Conservation (phyloP, 495 filamentous ascomycete species). For the Talaromyces nanjingensis region DNA sequence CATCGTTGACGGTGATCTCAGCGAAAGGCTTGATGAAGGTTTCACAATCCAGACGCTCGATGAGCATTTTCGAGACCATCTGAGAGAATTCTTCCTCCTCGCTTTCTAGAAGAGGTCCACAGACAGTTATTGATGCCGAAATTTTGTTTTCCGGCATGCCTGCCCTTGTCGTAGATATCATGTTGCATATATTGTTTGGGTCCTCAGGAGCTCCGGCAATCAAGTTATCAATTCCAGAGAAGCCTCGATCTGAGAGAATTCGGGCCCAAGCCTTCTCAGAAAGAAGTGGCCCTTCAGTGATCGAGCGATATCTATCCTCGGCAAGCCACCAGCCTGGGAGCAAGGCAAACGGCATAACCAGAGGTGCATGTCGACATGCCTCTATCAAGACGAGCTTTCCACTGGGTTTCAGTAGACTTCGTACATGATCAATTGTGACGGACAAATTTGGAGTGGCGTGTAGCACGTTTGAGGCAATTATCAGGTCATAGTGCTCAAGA, state of each 20-base stretch:
- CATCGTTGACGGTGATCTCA: neutral
- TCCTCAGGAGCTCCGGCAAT: too few relatives aligned
- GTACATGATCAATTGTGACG: slow-evolving; percentile 25
- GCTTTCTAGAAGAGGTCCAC: too few relatives aligned
- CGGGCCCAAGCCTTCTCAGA: too few relatives aligned
- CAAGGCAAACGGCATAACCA: slow-evolving; percentile 17
- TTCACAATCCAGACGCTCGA: too few relatives aligned
- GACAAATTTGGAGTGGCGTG: slow-evolving; percentile 31
- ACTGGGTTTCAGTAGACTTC: slow-evolving; percentile 24
- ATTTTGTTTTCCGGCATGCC: too few relatives aligned
- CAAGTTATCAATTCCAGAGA: too few relatives aligned
- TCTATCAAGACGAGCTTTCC: slow-evolving; percentile 31
- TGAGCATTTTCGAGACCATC: too few relatives aligned
- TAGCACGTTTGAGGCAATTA: slow-evolving; percentile 32
- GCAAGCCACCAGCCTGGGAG: slow-evolving; percentile 26
- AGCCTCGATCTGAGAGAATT: too few relatives aligned
- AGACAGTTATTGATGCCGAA: too few relatives aligned
- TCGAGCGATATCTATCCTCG: slow-evolving; percentile 14
- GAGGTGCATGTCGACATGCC: neutral
- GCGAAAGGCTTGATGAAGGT: neutral
- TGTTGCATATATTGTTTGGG: too few relatives aligned
- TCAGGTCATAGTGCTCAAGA: slow-evolving; percentile 25
- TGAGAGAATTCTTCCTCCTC: too few relatives aligned
- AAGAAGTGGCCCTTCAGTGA: slow-evolving; percentile 16
- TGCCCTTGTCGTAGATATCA: too few relatives aligned